A percentile compares a stretch with the other conserved stretches of the same genome.
phyloP scores from a whole-genome alignment of 768 basidiomycete species.

The Chlorophyllum brunneum region DNA sequence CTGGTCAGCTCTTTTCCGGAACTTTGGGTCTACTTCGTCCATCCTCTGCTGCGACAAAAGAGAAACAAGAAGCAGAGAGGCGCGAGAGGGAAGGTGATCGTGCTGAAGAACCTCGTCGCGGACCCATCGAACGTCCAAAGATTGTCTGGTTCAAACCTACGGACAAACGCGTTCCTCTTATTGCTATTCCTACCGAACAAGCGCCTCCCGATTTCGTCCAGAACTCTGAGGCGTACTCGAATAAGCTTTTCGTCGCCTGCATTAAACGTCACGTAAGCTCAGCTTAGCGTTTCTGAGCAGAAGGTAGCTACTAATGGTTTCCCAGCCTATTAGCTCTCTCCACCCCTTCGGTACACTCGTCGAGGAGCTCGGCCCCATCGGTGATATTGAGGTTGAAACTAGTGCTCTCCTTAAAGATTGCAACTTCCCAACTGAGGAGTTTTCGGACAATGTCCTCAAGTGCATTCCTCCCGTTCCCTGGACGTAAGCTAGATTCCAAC shows the following conservation, averaged over 20 bases:
- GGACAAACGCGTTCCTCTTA: slow-evolving; percentile 96
- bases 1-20: slow-evolving; percentile 96
- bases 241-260: slow-evolving; percentile 94
- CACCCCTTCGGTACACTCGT: slow-evolving; percentile 99
- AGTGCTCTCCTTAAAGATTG: slow-evolving; percentile 97
- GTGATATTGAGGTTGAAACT: slow-evolving; percentile 98
- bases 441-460: slow-evolving; percentile 91
- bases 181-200: slow-evolving; percentile 98
- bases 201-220: slow-evolving; percentile 96
- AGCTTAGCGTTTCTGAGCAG: neutral
- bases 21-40: slow-evolving; percentile 93
- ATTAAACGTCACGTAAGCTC: slow-evolving; percentile 92
- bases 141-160: slow-evolving; percentile 99
- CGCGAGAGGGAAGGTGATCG: slow-evolving; percentile 95
- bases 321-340: slow-evolving; percentile 86
- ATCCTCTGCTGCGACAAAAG: slow-evolving; percentile 95
- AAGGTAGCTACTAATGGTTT: slow-evolving; percentile 15
- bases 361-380: slow-evolving; percentile 96
- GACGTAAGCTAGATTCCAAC: slow-evolving; percentile 51
- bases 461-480: slow-evolving; percentile 95
- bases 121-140: slow-evolving; percentile 86
- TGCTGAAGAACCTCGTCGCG: slow-evolving; percentile 76
- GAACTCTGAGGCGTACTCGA: slow-evolving; percentile 84
- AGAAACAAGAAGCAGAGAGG: slow-evolving; percentile 97
- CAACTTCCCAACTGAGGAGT: slow-evolving; percentile 98